These are phyloP conservation scores for Rugonectria rugulosa DNA, from an alignment of 2,329 filamentous ascomycete genomes.

Conservation along the genomic window DNA sequence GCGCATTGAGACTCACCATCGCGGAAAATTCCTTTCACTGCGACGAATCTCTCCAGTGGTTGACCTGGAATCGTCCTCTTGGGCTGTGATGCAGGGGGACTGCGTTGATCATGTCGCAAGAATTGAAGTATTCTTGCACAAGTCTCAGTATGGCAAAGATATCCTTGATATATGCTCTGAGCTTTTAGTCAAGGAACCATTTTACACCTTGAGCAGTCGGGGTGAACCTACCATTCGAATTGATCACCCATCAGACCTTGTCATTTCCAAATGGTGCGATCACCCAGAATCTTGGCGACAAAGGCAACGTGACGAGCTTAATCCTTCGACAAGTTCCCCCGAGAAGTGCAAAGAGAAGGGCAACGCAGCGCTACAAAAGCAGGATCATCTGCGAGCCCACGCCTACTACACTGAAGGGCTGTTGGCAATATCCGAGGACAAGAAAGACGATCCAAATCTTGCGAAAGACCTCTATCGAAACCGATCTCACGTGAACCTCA, in stretches of 20 bases:
- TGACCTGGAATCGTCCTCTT: conserved; percentile 35
- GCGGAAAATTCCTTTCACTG: conserved; percentile 35
- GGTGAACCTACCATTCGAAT: conserved; percentile 50
- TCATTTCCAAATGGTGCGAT: conserved; percentile 24
- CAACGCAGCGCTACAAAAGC: conserved; percentile 38
- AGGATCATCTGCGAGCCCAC: conserved; percentile 30
- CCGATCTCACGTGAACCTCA: conserved; percentile 42
- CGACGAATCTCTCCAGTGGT: conserved; percentile 39
- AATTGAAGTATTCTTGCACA: conserved; percentile 45
- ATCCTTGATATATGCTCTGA: conserved; percentile 43
- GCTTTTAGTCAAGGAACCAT: conserved; percentile 58
- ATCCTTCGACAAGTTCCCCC: conserved; percentile 15
- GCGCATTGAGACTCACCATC: conserved; percentile 42
- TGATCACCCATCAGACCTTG: conserved; percentile 44
- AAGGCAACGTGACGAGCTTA: accelerated
- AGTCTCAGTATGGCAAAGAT: conserved; percentile 42
- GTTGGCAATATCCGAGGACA: not conserved
- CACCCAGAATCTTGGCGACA: conserved; percentile 29
- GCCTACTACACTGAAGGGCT: conserved; percentile 40
- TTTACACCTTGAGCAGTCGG: conserved; percentile 51
- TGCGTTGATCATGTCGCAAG: conserved; percentile 35
- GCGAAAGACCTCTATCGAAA: conserved; percentile 44
- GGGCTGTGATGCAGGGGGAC: conserved; percentile 42
- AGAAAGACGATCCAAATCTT: conserved; percentile 11
- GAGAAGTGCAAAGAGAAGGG: conserved; percentile 39